These are phyloP conservation scores for Hypseocharis bilobata DNA, from an alignment of 441 rosid species.

Conservation along the genomic window DNA sequence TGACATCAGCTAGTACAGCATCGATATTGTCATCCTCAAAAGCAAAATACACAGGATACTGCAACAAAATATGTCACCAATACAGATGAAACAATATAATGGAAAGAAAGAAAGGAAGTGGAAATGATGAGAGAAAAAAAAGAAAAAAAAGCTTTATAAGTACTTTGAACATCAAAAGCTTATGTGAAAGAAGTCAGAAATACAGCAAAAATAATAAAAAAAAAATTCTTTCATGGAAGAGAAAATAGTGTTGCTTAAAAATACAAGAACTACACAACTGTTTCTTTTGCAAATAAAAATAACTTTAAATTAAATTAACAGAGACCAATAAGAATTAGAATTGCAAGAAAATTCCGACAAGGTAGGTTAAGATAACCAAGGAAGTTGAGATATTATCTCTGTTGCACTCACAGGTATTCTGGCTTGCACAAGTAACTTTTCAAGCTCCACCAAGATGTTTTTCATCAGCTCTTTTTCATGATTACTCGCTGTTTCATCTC, in stretches of 20 bases:
- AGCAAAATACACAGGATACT: slow-evolving; percentile 95
- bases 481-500: slow-evolving; percentile 21
- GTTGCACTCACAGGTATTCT: slow-evolving; percentile 65
- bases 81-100: not conserved
- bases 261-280: no score
- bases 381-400: not conserved
- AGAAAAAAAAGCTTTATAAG: not conserved
- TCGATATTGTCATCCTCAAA: slow-evolving; percentile 81
- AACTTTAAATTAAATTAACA: no score
- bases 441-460: slow-evolving; percentile 46
- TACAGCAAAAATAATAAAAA: not conserved
- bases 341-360: no score
- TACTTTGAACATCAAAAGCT: not conserved
- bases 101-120: not conserved
- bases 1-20: slow-evolving; percentile 65
- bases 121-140: not conserved
- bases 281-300: no score
- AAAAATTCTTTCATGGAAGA: not conserved
- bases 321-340: no score
- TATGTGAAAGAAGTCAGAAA: not conserved
- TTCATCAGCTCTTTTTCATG: slow-evolving; percentile 36
- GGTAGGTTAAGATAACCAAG: no score
- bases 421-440: slow-evolving; percentile 58
- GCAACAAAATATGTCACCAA: slow-evolving; percentile 18
- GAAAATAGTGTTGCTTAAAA: no score